Evolutionary conservation across 306 rosid genomes (phyloP), one percentile per base, ranked within the genome.

Genomic region (Malus sieversii): DNA sequence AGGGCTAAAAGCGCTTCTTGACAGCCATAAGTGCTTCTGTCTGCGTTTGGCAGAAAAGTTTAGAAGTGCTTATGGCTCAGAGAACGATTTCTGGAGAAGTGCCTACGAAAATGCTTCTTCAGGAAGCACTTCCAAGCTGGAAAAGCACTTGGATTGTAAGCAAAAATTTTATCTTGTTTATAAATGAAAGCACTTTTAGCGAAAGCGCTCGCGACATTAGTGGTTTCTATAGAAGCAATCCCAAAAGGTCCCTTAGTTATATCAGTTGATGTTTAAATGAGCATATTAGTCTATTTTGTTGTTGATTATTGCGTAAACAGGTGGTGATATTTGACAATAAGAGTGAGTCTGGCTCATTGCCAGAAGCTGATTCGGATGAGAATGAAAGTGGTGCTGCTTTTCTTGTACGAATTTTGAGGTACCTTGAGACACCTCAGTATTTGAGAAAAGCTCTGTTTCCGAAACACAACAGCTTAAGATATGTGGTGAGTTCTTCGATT

Each of bases 401-500:
- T 84, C 93, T 92, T 35, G 74, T 90, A n/a, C 86, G 92, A 73
- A 89, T 92, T 61, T 76, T 96, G 81, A 78, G 77, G 84, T 96
- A 92, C 75, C 99, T 96, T 70, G 99, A 96, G 84, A 96, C 99
- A 22, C 99, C 99, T 15, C 98, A 96, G 81, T 92, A 96, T 81
- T 72, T 96, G 88, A 89, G 99, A 80, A 96, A 79, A 84, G 86
- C 96, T 72, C 87, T 96, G 29, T 96, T 96, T 70, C 97, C 96
- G n/a, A 90, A 70, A 86, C 99, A 96, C 78, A 92, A 77, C 78
- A 90, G 86, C 86, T 67, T 92, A 63, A 89, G 93, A 92, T 92
- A 79, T 86, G 99, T 85, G 98, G 99, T 92, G 66, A 79, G 78
- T 70, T 32, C 46, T 16, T 71, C 38, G 66, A 61, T 83, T 74